A percentile compares a stretch with the other conserved stretches of the same genome.
phyloP scores from a whole-genome alignment of 192 early-diverging fungal genomes.

The Coemansia sp. region DNA sequence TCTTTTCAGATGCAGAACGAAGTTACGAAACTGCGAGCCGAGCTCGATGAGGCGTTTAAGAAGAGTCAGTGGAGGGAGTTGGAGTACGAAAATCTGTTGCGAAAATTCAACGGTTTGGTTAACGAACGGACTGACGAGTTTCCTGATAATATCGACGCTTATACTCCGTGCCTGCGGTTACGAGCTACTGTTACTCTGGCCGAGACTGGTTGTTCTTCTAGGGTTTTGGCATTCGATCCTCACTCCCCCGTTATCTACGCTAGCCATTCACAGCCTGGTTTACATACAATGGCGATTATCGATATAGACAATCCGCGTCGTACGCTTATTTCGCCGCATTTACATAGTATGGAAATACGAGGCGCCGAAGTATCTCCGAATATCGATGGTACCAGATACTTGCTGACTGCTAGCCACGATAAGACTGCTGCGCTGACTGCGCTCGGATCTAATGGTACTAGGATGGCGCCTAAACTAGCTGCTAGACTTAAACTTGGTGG shows the following conservation, averaged over 20 bases:
- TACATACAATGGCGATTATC: conserved; percentile 31
- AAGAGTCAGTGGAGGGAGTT: conserved; percentile 15
- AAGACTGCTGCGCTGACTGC: conserved; percentile 29
- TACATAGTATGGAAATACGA: conserved; percentile 25
- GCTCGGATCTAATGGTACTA: conserved; percentile 7
- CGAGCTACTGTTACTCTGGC: conserved; percentile 21
- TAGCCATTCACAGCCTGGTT: conserved; percentile 11
- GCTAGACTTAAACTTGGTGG: conserved; percentile 11
- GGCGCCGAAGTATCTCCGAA: conserved; percentile 39
- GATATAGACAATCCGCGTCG: conserved; percentile 13
- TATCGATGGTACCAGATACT: conserved; percentile 13
- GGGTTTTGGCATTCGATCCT: conserved; percentile 25
- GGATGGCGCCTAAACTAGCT: conserved; percentile 17
- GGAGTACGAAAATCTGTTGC: conserved; percentile 19
- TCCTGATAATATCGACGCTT: not conserved
- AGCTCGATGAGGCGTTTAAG: conserved; percentile 12
- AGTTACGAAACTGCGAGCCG: conserved; percentile 14
- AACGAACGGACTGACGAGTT: too few relatives aligned
- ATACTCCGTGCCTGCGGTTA: conserved; percentile 19
- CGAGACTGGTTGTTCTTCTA: conserved; percentile 10
- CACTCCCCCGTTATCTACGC: conserved; percentile 31
- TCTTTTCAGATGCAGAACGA: conserved; percentile 28
- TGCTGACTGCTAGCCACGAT: conserved; percentile 53
- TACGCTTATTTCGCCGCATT: conserved; percentile 26
- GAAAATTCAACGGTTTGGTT: too few relatives aligned